These are phyloP conservation scores for Dendryphion nanum DNA, from an alignment of 2,329 filamentous ascomycete genomes.

Conservation along the genomic window DNA sequence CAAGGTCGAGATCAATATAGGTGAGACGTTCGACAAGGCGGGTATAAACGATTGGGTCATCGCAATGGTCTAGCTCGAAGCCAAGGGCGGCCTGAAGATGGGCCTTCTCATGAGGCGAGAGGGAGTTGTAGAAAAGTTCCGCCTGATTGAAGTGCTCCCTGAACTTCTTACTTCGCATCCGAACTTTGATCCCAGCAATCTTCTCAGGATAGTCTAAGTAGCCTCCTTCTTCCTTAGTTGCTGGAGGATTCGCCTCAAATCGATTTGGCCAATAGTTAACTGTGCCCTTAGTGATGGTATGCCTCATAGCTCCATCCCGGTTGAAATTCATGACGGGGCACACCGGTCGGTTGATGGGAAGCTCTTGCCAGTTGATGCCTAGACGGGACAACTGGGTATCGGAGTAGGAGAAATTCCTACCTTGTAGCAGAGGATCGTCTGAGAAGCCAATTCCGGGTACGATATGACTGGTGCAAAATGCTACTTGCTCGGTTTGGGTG, in stretches of 20 bases:
- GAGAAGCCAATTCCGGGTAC: conserved; percentile 77
- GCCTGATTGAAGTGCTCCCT: conserved; percentile 75
- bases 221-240: conserved; percentile 60
- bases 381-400: conserved; percentile 70
- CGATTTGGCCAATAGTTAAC: conserved; percentile 82
- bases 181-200: conserved; percentile 67
- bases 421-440: conserved; percentile 72
- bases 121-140: conserved; percentile 79
- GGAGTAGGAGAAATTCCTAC: conserved; percentile 67
- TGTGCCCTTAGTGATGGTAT: conserved; percentile 70
- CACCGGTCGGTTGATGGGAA: conserved; percentile 74
- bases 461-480: conserved; percentile 78
- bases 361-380: conserved; percentile 72
- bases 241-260: conserved; percentile 62
- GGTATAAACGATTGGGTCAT: conserved; percentile 73
- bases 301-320: conserved; percentile 70
- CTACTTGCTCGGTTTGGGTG: conserved; percentile 76
- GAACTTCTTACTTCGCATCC: conserved; percentile 71
- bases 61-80: conserved; percentile 79
- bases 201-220: conserved; percentile 69
- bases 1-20: conserved; percentile 70
- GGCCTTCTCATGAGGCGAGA: conserved; percentile 63
- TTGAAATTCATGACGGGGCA: conserved; percentile 75
- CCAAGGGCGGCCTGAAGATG: conserved; percentile 61
- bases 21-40: conserved; percentile 65